phyloP scores from a whole-genome alignment of 371 early-diverging fungal species.

The Circinella minor region DNA sequence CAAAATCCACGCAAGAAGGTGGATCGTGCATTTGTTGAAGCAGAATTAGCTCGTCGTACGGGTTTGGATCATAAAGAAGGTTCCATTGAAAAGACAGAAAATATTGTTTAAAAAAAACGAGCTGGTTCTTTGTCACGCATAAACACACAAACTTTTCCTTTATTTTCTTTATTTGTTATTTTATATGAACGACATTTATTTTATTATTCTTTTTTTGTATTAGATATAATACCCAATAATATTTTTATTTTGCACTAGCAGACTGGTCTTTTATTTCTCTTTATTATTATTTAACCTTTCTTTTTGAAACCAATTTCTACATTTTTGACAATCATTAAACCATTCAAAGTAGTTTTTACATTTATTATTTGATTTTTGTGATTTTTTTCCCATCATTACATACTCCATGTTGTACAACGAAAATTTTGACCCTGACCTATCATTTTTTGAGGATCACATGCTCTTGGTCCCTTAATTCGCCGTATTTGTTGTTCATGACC shows the following conservation, averaged over 20 bases:
- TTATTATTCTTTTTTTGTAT: too few species aligned
- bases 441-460: background rate
- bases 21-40: conserved; percentile 29
- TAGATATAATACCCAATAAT: too few species aligned
- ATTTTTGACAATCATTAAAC: too few species aligned
- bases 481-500: too few species aligned
- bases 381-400: too few species aligned
- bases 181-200: too few species aligned
- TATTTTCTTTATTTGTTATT: background rate
- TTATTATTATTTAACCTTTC: background rate
- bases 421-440: background rate
- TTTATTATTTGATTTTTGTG: too few species aligned
- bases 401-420: background rate
- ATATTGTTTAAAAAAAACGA: conserved; percentile 11
- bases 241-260: background rate
- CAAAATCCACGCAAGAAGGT: conserved; percentile 37
- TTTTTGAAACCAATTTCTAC: too few species aligned
- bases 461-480: background rate
- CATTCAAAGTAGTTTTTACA: too few species aligned
- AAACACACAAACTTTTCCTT: too few species aligned
- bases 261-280: background rate
- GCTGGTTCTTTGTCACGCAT: too few species aligned
- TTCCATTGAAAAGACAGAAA: conserved; percentile 11
- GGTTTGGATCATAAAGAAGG: background rate
- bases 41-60: conserved; percentile 22